These are phyloP conservation scores for Diutina pseudorugosa DNA, from an alignment of 1,139 yeast genomes.

Conservation along the genomic window DNA sequence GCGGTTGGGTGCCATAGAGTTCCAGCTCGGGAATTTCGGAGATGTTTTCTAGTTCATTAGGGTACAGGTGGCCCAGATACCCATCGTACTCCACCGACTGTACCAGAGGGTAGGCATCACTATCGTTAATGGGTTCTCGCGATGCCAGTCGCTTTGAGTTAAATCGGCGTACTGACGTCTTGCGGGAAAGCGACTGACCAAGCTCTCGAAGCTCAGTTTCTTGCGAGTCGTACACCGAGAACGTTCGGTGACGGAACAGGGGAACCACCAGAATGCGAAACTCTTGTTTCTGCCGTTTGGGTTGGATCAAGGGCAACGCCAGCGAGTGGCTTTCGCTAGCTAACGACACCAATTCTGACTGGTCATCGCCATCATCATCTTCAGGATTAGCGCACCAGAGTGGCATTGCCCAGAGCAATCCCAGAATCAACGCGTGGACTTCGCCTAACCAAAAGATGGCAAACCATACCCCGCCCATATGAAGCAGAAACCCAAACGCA, in stretches of 20 bases:
- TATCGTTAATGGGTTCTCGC: neutral
- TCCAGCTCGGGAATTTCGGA: neutral
- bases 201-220: neutral
- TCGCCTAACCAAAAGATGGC: conserved; percentile 1
- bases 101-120: neutral
- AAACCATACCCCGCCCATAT: neutral
- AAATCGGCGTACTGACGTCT: neutral
- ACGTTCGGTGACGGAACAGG: conserved; percentile 1
- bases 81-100: neutral
- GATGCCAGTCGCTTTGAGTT: neutral
- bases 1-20: neutral
- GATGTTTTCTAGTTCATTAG: neutral
- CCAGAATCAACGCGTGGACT: neutral
- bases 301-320: neutral
- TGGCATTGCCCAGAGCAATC: neutral
- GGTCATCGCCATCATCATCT: neutral
- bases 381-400: conserved; percentile 3
- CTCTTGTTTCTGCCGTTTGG: neutral
- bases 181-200: neutral
- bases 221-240: neutral
- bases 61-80: neutral
- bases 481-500: neutral
- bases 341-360: neutral
- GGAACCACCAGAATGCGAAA: neutral
- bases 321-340: neutral